Evolutionary conservation across 768 basidiomycete genomes (phyloP), one percentile per base, ranked within the genome.

Genomic region (Trametes elegans): DNA sequence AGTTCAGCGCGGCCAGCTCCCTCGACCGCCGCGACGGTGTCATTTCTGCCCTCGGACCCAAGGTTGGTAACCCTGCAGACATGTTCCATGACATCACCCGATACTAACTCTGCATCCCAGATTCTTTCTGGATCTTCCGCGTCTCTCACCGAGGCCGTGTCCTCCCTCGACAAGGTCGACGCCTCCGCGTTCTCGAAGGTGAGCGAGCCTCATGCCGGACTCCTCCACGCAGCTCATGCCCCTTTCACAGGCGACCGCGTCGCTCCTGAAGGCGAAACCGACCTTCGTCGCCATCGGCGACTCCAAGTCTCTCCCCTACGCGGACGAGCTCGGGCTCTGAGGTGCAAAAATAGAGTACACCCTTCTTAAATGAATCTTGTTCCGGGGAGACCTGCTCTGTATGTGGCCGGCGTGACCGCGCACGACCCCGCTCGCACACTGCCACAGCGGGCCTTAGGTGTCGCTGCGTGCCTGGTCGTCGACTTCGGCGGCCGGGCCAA

Each of bases 241-340:
- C 50, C 28, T 13, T 32, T 31, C 21, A 3, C 56, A 91, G 90
- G 80, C 84, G 45, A 79, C 84, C 40, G 75, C 85, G 3, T 70
- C 80, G 32, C 79, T 96, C 40, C 71, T 90, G 66, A 81, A 84
- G 68, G 71, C 76, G 62, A 90, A 92, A 73, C 90, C 95, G 18
- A 94, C 93, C 23, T 92, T 79, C 61, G 92, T 98, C 35, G 88
- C 85, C 10, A 79, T 98, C 44, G 97, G 95, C 40, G 84, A 96
- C 66, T 73, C 85, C 61, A 73, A 77, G 63, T 66, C 80, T 27
- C 79, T 98, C 43, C 96, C 97, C 13, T 87, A 87, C 67, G 81
- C 84, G 62, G 91, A 93, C 65, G 90, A 92, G 70, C 72, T 93
- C 55, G 90, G 90, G 43, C 80, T 93, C 59, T 92, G 71, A 81